These are phyloP conservation scores for Cucurbitaria berberidis DNA, from an alignment of 2,329 filamentous ascomycete species.

Conservation along the genomic window DNA sequence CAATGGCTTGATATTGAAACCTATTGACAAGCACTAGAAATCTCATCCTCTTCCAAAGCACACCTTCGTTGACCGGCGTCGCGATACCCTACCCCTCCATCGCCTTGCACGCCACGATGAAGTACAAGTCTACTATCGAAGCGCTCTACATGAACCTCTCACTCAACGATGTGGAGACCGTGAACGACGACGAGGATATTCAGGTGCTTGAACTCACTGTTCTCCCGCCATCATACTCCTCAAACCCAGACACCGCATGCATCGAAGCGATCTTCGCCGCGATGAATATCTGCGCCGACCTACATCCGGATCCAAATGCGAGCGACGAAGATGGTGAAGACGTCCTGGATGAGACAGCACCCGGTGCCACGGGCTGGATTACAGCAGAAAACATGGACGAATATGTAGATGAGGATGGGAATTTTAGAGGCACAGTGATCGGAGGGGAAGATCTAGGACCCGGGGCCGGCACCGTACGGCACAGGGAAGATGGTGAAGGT, in stretches of 20 bases:
- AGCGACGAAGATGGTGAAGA: slow-evolving; percentile 63
- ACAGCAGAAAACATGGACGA: slow-evolving; percentile 89
- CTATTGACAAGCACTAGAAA: slow-evolving; percentile 42
- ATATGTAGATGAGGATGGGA: slow-evolving; percentile 57
- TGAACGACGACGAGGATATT: slow-evolving; percentile 67
- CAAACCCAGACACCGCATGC: slow-evolving; percentile 33
- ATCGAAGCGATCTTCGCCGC: slow-evolving; percentile 68
- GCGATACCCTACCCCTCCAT: slow-evolving; percentile 77
- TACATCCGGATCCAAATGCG: slow-evolving; percentile 73
- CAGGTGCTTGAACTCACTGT: slow-evolving; percentile 72
- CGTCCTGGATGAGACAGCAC: slow-evolving; percentile 60
- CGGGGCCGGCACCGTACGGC: slow-evolving; percentile 47
- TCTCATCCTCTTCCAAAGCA: slow-evolving; percentile 68
- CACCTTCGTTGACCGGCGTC: slow-evolving; percentile 63
- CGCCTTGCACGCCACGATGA: slow-evolving; percentile 76
- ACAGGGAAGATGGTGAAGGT: slow-evolving; percentile 40
- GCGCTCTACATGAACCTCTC: slow-evolving; percentile 48
- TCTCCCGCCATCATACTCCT: slow-evolving; percentile 55
- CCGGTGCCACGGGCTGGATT: slow-evolving; percentile 81
- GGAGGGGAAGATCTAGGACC: slow-evolving; percentile 40
- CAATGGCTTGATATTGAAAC: neutral
- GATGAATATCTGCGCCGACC: slow-evolving; percentile 74
- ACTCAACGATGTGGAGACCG: slow-evolving; percentile 59
- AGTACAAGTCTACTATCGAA: slow-evolving; percentile 50
- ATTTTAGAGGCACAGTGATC: slow-evolving; percentile 42